Evolutionary conservation across 768 basidiomycete species (phyloP).

Genomic region (Sistotremastrum niveocremeum): DNA sequence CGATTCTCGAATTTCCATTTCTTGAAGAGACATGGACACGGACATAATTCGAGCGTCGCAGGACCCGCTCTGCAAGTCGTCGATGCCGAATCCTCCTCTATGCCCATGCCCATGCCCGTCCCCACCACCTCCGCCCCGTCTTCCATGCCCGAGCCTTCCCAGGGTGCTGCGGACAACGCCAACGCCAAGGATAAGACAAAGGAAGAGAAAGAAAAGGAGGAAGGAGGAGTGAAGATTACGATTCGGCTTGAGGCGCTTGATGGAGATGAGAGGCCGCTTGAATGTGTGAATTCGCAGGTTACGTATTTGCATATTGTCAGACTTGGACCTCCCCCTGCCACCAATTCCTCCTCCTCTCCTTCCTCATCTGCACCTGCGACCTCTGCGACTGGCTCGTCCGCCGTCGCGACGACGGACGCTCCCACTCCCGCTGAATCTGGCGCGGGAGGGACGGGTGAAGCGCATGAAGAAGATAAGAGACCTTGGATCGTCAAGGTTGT

Average conservation of each 20-base stretch:
- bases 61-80: constrained; percentile 73
- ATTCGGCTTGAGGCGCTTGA: constrained; percentile 78
- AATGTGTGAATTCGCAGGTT: constrained; percentile 69
- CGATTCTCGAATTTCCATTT: constrained; percentile 60
- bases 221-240: constrained; percentile 58
- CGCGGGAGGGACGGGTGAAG: constrained; percentile 13
- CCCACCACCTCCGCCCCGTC: background rate
- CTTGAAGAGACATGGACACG: constrained; percentile 34
- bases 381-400: constrained; percentile 11
- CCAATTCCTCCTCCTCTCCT: too few species aligned
- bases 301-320: constrained; percentile 82
- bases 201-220: constrained; percentile 32
- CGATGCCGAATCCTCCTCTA: constrained; percentile 35
- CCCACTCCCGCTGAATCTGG: background rate
- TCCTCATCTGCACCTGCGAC: too few species aligned
- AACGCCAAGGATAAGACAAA: constrained; percentile 27
- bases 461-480: constrained; percentile 42
- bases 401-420: constrained; percentile 6
- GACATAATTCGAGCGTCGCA: constrained; percentile 36
- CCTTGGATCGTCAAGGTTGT: constrained; percentile 91
- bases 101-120: constrained; percentile 7
- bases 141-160: background rate
- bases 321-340: constrained; percentile 32
- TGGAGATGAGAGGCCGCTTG: constrained; percentile 52
- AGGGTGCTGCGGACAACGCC: constrained; percentile 13